phyloP scores from a whole-genome alignment of 306 rosid species.

The Sindora glabra region DNA sequence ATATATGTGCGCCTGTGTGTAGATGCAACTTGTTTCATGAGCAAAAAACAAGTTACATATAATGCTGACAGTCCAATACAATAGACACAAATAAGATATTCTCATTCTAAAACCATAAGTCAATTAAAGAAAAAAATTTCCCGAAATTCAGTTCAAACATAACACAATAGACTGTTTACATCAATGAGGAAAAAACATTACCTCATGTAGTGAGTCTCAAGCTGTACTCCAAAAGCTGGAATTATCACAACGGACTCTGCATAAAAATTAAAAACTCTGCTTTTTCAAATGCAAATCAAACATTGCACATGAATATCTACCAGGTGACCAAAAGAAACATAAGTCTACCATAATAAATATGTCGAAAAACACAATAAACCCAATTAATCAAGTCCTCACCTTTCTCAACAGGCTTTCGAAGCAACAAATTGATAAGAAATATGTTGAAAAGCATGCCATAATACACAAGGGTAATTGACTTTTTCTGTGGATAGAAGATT shows the following conservation, averaged over 20 bases:
- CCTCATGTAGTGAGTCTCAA: constrained; percentile 76
- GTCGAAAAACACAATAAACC: constrained; percentile 11
- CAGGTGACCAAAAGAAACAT: neutral
- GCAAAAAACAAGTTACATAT: neutral
- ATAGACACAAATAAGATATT: neutral
- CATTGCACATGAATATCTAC: neutral
- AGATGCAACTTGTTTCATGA: neutral
- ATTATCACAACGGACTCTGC: constrained; percentile 78
- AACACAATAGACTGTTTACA: no score
- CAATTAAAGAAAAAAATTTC: no score
- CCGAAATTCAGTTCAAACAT: no score
- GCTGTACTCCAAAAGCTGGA: constrained; percentile 94
- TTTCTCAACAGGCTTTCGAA: constrained; percentile 52
- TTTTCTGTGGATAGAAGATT: constrained; percentile 37
- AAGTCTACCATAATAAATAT: no score
- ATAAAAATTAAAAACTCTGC: neutral
- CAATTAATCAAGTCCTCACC: constrained; percentile 35
- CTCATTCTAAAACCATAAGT: neutral
- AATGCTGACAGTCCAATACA: constrained; percentile 7
- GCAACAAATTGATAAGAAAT: constrained; percentile 49
- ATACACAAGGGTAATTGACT: constrained; percentile 33
- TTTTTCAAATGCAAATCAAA: neutral
- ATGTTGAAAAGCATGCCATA: constrained; percentile 52
- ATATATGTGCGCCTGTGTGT: no score
- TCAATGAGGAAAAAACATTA: constrained; percentile 14